Conservation (phyloP, 257 asterid genomes). For the Solanum etuberosum region DNA sequence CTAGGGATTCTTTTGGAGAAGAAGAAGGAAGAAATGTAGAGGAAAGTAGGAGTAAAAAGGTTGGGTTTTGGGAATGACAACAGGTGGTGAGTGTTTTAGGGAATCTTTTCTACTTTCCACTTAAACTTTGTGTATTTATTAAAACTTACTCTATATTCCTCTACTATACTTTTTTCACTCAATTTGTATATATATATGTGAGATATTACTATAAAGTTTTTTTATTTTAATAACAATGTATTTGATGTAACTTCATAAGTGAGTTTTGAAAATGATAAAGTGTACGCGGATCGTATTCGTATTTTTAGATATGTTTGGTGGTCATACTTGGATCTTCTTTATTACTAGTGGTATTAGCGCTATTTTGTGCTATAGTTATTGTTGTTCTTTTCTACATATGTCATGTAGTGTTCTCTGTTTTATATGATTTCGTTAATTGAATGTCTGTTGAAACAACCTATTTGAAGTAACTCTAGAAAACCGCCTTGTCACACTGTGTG, state of each 20-base stretch:
- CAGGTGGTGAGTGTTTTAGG: neutral
- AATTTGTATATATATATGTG: neutral
- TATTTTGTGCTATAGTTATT: neutral
- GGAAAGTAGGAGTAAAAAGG: neutral
- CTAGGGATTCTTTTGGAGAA: neutral
- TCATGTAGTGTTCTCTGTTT: no score
- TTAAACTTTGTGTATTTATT: neutral
- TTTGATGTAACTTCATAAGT: neutral
- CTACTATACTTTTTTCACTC: neutral
- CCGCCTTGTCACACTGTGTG: neutral
- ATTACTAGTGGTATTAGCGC: neutral
- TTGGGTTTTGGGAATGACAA: neutral
- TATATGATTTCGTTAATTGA: no score
- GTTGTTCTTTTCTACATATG: no score
- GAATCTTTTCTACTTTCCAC: neutral
- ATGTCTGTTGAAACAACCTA: no score
- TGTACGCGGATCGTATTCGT: no score
- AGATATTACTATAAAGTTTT: neutral
- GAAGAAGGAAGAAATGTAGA: neutral
- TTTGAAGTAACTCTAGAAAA: neutral
- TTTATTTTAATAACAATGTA: neutral
- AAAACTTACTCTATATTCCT: neutral
- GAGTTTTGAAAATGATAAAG: no score
- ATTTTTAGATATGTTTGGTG: neutral
- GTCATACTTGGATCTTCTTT: no score